Base-by-base conservation (phyloP, 2,329 filamentous ascomycete genomes). In the Magnaporthales sp. region DNA sequence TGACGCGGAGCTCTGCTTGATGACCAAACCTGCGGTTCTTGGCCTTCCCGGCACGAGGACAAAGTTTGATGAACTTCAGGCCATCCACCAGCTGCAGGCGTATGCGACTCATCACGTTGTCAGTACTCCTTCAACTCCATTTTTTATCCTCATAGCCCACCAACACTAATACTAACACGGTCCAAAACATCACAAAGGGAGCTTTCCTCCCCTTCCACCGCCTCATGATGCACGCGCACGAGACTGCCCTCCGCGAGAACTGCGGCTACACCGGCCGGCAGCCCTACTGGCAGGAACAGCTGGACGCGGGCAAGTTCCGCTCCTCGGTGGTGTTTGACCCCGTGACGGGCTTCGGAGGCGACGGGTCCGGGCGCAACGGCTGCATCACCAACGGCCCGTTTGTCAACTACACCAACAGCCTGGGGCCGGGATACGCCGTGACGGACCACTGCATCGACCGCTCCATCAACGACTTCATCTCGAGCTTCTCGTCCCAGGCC, bases 161-260 rank as follows among this genome's bases (percentile, higher is more conserved):
- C 22, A 26, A 24, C 7, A 30, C 66, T 46, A 62, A 38, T 32
- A 27, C 38, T 19, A 46, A n/a, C 10, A 3, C 38, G 51, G 46
- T 51, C 7, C 62, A 24, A 26, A 62, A 66, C 15, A 60, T 3
- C 3, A 26, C 31, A 24, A 31, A 72, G 69, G 73, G 72, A 24
- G 67, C 69, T 1, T 76, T 76, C 66, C 70, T 76, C 5, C 74
- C 74, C 5, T 76, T 71, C 67, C 75, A 75, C 64, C 67, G 74
- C 19, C 69, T 72, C n/a, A 68, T 73, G 51, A 67, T 76, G 69
- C 63, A 69, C n/a, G 71, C 73, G 8, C 74, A 75, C 61, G 75
- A 75, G 67, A 66, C 51, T 5, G 67, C 71, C 2, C 69, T 76
- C 10, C 69, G 73, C 8, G 64, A 68, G 10, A 70, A 74, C 61